Conservation (phyloP, 371 early-diverging fungal genomes). For the Ordospora pajunii region DNA sequence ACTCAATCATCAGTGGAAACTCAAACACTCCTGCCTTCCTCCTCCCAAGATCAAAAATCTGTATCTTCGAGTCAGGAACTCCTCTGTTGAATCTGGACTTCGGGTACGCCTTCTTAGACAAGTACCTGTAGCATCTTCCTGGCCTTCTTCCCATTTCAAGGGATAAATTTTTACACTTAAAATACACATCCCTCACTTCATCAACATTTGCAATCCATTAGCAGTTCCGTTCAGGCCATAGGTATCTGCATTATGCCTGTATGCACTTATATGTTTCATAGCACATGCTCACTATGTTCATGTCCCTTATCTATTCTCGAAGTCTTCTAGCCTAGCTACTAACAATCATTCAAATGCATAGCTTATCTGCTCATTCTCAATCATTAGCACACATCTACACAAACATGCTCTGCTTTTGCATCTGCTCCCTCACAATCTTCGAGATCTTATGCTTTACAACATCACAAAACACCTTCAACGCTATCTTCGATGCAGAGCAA, state of each 20-base stretch:
- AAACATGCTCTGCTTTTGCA: too few relatives aligned
- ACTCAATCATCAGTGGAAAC: slow-evolving; percentile 88
- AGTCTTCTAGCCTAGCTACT: too few relatives aligned
- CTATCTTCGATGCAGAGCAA: neutral
- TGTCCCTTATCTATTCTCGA: too few relatives aligned
- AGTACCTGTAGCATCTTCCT: slow-evolving; percentile 68
- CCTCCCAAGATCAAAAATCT: slow-evolving; percentile 94
- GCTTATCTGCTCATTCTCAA: too few relatives aligned
- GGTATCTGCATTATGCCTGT: too few relatives aligned
- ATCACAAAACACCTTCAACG: neutral
- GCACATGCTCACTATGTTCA: too few relatives aligned
- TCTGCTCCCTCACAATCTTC: neutral
- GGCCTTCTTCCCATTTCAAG: slow-evolving; percentile 61
- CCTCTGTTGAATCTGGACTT: slow-evolving; percentile 98
- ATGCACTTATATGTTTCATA: too few relatives aligned
- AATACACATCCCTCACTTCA: neutral
- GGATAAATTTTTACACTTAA: slow-evolving; percentile 2
- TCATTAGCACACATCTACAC: neutral
- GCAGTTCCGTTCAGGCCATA: too few relatives aligned
- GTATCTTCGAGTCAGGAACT: slow-evolving; percentile 97
- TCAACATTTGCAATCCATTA: too few relatives aligned
- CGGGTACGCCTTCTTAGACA: slow-evolving; percentile 99
- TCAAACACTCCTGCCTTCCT: slow-evolving; percentile 96
- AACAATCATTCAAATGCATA: too few relatives aligned
- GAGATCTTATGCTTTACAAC: neutral